phyloP scores from a whole-genome alignment of 371 early-diverging fungal genomes.

The Mortierella sp. region DNA sequence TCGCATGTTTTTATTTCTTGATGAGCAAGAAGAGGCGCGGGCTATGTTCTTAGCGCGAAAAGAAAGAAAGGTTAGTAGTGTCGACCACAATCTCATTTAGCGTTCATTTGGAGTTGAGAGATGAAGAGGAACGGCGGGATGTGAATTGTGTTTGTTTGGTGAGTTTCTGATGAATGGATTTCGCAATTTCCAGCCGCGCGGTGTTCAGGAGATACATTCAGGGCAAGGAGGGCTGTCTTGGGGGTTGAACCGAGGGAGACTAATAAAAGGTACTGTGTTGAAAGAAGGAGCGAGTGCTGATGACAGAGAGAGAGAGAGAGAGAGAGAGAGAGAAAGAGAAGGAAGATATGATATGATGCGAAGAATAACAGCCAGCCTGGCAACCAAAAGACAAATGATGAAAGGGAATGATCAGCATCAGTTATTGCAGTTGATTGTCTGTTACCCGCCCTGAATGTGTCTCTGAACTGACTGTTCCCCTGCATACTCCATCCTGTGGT shows the following conservation, averaged over 20 bases:
- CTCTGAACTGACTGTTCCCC: not conserved
- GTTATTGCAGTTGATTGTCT: too few relatives aligned
- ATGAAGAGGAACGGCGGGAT: not conserved
- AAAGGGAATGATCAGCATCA: too few relatives aligned
- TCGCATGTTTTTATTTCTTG: not conserved
- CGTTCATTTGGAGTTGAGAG: not conserved
- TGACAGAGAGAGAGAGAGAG: not conserved
- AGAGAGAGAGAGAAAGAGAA: not conserved
- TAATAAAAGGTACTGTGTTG: not conserved
- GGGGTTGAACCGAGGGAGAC: too few relatives aligned
- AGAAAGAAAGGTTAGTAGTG: not conserved
- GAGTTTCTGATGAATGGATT: conserved; percentile 1
- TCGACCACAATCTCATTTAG: not conserved
- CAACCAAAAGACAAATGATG: not conserved
- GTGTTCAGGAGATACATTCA: not conserved
- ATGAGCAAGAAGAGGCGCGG: not conserved
- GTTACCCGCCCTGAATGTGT: not conserved
- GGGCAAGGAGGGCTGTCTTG: not conserved
- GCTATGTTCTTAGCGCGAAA: not conserved
- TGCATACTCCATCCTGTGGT: too few relatives aligned
- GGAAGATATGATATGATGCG: not conserved
- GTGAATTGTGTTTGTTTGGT: not conserved
- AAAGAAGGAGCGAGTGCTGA: not conserved
- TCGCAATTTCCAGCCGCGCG: not conserved
- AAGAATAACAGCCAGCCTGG: not conserved